Evolutionary conservation across 164 flowering plant genomes (phyloP).

Genomic region (Protea cynaroides): DNA sequence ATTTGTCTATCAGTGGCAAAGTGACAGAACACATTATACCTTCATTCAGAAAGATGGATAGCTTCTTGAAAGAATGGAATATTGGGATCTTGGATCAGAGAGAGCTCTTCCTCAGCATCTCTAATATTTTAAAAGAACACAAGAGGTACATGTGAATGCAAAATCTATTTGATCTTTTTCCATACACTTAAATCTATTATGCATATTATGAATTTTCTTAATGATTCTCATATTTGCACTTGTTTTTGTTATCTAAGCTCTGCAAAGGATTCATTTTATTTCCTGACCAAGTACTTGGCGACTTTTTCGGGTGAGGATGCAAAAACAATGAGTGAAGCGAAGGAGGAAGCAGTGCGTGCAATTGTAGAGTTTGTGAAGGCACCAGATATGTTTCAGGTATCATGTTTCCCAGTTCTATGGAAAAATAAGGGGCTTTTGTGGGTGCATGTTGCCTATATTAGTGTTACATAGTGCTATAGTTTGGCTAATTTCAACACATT

Average conservation of each 20-base stretch:
- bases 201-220: not conserved
- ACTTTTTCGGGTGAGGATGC: conserved; percentile 87
- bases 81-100: conserved; percentile 67
- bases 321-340: conserved; percentile 60
- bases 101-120: conserved; percentile 63
- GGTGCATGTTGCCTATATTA: not conserved
- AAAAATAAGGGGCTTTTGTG: not conserved
- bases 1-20: conserved; percentile 69
- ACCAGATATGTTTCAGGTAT: conserved; percentile 89
- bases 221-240: not conserved
- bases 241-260: conserved; percentile 36
- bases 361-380: conserved; percentile 85
- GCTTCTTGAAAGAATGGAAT: conserved; percentile 88
- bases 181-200: not conserved
- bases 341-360: conserved; percentile 81
- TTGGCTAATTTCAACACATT: too few relatives aligned
- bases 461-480: too few relatives aligned
- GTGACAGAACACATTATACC: conserved; percentile 70
- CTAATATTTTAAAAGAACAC: conserved; percentile 64
- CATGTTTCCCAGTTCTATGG: not conserved
- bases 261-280: conserved; percentile 66
- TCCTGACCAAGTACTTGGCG: conserved; percentile 76
- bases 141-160: too few relatives aligned
- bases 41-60: conserved; percentile 79
- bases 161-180: not conserved